Evolutionary conservation across 2,329 filamentous ascomycete species (phyloP).

Genomic region (Moelleriella libera): DNA sequence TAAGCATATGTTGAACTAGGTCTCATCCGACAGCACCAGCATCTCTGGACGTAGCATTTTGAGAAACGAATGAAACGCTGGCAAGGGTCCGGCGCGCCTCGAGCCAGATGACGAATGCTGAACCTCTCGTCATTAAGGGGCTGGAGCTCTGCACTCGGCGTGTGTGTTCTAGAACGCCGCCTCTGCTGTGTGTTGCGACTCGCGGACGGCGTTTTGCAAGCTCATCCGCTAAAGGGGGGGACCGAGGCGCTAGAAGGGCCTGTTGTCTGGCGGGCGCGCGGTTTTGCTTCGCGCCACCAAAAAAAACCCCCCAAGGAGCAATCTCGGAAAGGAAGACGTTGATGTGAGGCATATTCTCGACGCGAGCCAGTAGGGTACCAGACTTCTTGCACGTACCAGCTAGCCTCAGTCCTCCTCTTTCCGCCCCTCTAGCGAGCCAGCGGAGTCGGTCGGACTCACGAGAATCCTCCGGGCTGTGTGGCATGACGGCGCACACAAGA

Average conservation of each 20-base stretch:
- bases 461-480: neutral
- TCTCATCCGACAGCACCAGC: neutral
- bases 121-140: neutral
- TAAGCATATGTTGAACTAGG: neutral
- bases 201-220: neutral
- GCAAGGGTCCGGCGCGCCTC: neutral
- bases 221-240: no score
- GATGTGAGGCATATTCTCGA: neutral
- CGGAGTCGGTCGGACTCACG: neutral
- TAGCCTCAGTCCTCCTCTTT: neutral
- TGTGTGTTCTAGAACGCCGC: neutral
- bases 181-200: neutral
- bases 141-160: neutral
- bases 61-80: neutral
- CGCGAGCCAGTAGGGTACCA: neutral
- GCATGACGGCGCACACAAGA: neutral
- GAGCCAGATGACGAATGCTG: neutral
- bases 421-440: no score
- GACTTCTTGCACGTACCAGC: no score
- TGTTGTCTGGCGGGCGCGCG: no score
- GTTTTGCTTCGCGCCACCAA: no score
- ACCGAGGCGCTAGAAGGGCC: no score
- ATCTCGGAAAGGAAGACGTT: neutral
- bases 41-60: neutral
- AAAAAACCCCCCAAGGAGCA: no score